Conservation (phyloP, 179 eudicot genomes). For the Spergularia azorica region DNA sequence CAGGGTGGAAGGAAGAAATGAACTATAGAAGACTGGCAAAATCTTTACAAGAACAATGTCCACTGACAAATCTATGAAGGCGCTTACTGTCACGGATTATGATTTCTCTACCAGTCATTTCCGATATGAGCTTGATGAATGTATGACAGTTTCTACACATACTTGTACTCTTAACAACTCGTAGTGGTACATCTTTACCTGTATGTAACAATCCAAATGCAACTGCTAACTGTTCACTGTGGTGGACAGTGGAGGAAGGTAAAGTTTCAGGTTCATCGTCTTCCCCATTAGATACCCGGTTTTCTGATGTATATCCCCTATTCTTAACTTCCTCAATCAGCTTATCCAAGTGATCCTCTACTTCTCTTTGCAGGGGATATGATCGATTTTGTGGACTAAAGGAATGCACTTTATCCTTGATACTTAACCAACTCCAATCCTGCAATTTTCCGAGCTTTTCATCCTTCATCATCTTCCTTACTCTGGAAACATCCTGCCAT, state of each 20-base stretch:
- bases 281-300: conserved; percentile 33
- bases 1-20: too few species aligned
- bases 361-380: conserved; percentile 28
- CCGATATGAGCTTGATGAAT: conserved; percentile 58
- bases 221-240: conserved; percentile 75
- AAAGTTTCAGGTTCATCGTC: conserved; percentile 25
- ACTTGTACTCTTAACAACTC: conserved; percentile 58
- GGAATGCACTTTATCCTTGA: conserved; percentile 58
- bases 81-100: conserved; percentile 69
- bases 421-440: conserved; percentile 79
- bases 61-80: conserved; percentile 59
- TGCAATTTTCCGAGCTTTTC: conserved; percentile 52
- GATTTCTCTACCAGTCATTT: conserved; percentile 51
- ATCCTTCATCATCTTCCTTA: conserved; percentile 61
- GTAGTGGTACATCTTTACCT: conserved; percentile 34
- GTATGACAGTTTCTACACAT: conserved; percentile 73
- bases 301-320: conserved; percentile 39
- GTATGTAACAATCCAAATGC: conserved; percentile 63
- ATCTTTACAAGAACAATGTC: conserved; percentile 73
- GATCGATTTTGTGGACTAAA: conserved; percentile 37
- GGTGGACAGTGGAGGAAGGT: conserved; percentile 32
- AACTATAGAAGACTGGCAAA: conserved; percentile 49
- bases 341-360: conserved; percentile 37
- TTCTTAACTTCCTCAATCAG: conserved; percentile 44
- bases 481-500: conserved; percentile 74